Evolutionary conservation across 139 green algal species (phyloP).

Genomic region (Chlamydomonas incerta): DNA sequence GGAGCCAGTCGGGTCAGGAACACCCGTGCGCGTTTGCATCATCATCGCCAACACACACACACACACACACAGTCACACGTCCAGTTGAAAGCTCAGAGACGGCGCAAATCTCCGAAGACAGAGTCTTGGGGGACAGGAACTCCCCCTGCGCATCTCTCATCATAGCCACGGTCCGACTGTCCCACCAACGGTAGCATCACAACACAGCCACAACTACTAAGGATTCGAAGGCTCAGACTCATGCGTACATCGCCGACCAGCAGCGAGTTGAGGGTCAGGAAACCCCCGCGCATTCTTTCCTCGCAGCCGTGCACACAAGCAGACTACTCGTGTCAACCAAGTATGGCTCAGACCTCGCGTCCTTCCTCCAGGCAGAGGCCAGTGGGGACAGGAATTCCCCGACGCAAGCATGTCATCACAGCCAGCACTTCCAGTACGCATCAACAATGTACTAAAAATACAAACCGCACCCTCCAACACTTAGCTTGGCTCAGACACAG

Average conservation of each 20-base stretch:
- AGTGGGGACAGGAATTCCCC: background rate
- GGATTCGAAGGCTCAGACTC: background rate
- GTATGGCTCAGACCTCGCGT: constrained; percentile 2
- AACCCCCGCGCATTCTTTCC: background rate
- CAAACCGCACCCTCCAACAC: too few species aligned
- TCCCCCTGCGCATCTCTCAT: background rate
- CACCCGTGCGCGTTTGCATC: background rate
- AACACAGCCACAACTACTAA: too few species aligned
- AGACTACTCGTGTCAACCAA: background rate
- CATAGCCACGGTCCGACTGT: background rate
- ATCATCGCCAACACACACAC: too few species aligned
- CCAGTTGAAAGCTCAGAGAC: background rate
- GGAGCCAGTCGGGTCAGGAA: background rate
- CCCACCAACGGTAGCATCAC: too few species aligned
- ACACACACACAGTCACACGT: too few species aligned
- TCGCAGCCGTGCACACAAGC: background rate
- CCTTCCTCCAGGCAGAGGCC: background rate
- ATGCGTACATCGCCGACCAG: background rate
- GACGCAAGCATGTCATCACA: background rate
- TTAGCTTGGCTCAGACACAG: too few species aligned
- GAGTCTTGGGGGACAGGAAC: background rate
- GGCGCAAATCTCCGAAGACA: background rate
- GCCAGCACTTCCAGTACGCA: too few species aligned
- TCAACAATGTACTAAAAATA: too few species aligned
- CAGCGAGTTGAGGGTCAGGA: background rate